Percentiles rank a stretch among this genome's conserved stretches.
phyloP scores from a whole-genome alignment of 2,329 filamentous ascomycete genomes.

The Fusarium praegraminearum region DNA sequence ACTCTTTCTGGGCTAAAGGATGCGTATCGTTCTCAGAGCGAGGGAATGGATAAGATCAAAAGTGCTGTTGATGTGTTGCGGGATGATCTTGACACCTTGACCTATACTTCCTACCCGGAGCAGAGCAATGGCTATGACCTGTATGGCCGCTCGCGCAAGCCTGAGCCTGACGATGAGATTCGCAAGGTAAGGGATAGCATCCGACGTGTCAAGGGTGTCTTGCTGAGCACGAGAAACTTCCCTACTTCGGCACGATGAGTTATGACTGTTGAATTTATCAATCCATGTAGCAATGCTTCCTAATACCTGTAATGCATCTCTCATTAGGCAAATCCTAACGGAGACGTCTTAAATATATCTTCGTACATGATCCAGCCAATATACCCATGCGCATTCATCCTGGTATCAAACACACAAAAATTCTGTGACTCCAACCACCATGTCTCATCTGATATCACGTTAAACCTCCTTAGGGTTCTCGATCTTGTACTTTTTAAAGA shows the following conservation, averaged over 20 bases:
- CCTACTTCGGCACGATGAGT: constrained; percentile 59
- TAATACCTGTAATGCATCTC: neutral
- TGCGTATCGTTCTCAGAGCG: constrained; percentile 58
- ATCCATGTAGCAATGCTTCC: neutral
- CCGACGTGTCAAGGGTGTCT: constrained; percentile 80
- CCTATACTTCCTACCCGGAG: constrained; percentile 57
- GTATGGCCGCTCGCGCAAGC: constrained; percentile 58
- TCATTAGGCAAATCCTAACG: constrained; percentile 5
- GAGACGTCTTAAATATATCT: constrained; percentile 11
- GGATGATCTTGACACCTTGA: constrained; percentile 74
- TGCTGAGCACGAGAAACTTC: constrained; percentile 81
- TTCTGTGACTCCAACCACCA: neutral
- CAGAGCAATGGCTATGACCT: constrained; percentile 56
- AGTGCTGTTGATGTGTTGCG: constrained; percentile 68
- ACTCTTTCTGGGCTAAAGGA: constrained; percentile 59
- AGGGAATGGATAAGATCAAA: constrained; percentile 64
- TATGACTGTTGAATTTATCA: neutral
- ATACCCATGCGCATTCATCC: constrained; percentile 23
- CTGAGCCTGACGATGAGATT: constrained; percentile 76
- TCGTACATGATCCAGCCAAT: constrained; percentile 18
- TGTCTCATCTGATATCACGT: neutral
- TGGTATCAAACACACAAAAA: constrained; percentile 11
- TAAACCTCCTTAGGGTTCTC: constrained; percentile 38
- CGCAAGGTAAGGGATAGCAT: constrained; percentile 80
- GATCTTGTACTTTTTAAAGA: constrained; percentile 53